Base-by-base conservation (phyloP, 208 protist species). In the Trypanosoma conorhini region DNA sequence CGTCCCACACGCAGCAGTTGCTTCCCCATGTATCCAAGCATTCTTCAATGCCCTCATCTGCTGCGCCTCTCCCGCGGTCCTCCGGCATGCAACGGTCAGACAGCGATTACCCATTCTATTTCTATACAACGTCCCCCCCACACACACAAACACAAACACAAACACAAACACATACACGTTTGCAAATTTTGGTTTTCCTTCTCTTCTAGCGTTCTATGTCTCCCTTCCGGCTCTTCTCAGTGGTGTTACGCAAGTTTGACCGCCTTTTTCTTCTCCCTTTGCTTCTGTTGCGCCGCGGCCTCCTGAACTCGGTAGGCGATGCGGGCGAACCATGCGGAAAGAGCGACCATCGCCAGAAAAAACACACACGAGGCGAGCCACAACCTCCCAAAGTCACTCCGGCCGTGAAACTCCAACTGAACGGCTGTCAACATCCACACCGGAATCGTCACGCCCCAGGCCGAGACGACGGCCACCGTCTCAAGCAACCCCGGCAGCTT, bases 331-430 rank as follows among this genome's bases (percentile, higher is more conserved):
- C 86, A 89, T 10, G 83, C 73, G 0, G 83, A 84, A n/a, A 94
- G 71, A 0, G 62, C 22, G 22, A 91, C 85, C 52, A 82, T 97
- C n/a, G 86, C 76, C 17, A 94, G 57, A 71, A 93, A 97, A 70
- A 98, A 98, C 5, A 93, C 22, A 55, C 93, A 86, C 30, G 88
- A 90, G 17, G 81, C 77, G 0, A 93, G 24, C 90, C 91, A 98
- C 48, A 98, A 70, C 0, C 69, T 64, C 28, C 87, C 85, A 82
- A 94, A 98, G 64, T 85, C 79, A 62, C 92, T 91, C 26, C 70
- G 50, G 24, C 91, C 92, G 22, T 76, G 58, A 74, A 97, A 98
- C 81, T 98, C 92, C 42, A 98, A 78, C 24, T 74, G 70, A 66
- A 93, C 86, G 13, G 93, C 89, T 3, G 76, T 74, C 7, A 56